A percentile compares a stretch with the other conserved stretches of the same genome.
phyloP scores from a whole-genome alignment of 2,329 filamentous ascomycete species.

The Clonostachys sp. region DNA sequence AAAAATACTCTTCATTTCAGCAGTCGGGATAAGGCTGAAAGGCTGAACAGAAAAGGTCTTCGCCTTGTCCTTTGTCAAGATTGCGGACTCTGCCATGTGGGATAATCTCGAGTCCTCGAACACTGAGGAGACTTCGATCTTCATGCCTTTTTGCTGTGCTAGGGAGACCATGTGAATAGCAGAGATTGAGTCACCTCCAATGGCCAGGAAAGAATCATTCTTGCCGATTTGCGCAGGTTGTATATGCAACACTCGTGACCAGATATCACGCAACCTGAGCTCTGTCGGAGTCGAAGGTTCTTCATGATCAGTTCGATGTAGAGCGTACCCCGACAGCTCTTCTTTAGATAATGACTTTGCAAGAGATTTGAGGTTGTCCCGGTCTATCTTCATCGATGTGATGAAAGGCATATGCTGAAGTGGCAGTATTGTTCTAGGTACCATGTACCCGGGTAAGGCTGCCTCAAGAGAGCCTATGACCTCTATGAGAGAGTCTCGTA shows the following conservation, averaged over 20 bases:
- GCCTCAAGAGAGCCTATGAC: neutral
- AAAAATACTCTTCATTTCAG: neutral
- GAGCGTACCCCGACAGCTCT: constrained; percentile 24
- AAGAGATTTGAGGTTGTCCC: constrained; percentile 17
- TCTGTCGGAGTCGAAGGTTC: constrained; percentile 3
- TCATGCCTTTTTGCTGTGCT: neutral
- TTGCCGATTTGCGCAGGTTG: constrained; percentile 1
- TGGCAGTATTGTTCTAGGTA: constrained; percentile 2
- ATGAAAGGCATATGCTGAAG: constrained; percentile 4
- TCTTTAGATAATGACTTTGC: constrained; percentile 23
- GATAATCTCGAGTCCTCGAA: neutral
- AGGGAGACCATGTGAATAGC: constrained; percentile 5
- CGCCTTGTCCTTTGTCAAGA: neutral
- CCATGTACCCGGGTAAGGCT: constrained; percentile 6
- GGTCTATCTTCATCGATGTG: constrained; percentile 9
- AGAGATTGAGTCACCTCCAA: constrained; percentile 10
- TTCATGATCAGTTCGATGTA: constrained; percentile 8
- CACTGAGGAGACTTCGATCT: neutral
- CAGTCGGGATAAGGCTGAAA: neutral
- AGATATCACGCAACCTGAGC: constrained; percentile 4
- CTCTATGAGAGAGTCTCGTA: neutral
- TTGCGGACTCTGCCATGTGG: neutral
- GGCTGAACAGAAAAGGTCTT: neutral
- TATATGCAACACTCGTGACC: constrained; percentile 3
- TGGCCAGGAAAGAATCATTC: constrained; percentile 5